These are phyloP conservation scores for Ascosphaera pollenicola DNA, from an alignment of 2,329 filamentous ascomycete species.

Conservation along the genomic window DNA sequence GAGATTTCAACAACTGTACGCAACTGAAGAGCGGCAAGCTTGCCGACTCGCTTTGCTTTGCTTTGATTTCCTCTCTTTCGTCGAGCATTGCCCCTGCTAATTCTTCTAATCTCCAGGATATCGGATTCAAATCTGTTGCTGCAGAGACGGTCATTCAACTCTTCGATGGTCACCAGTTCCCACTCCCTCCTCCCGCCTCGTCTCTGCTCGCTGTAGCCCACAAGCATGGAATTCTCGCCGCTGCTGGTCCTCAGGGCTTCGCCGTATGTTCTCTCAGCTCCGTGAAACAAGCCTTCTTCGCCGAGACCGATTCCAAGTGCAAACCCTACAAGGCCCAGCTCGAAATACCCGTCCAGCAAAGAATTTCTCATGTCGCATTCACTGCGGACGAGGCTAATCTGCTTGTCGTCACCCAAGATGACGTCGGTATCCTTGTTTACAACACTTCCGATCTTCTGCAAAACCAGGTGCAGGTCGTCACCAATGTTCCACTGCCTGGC, in stretches of 20 bases:
- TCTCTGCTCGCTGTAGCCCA: constrained; percentile 72
- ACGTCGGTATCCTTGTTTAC: constrained; percentile 67
- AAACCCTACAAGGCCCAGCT: constrained; percentile 52
- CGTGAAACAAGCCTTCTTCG: constrained; percentile 51
- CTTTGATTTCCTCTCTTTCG: neutral
- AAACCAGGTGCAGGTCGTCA: constrained; percentile 42
- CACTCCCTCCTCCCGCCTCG: constrained; percentile 49
- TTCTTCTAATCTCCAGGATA: constrained; percentile 24
- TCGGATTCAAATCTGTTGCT: constrained; percentile 63
- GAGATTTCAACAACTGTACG: too few species aligned
- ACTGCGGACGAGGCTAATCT: constrained; percentile 74
- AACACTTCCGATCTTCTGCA: constrained; percentile 46
- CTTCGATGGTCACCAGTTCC: constrained; percentile 56
- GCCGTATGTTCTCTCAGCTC: constrained; percentile 55
- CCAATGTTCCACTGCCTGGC: constrained; percentile 58
- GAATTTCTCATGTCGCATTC: constrained; percentile 75
- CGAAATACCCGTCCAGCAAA: constrained; percentile 47
- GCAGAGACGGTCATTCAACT: constrained; percentile 64
- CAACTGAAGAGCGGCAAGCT: too few species aligned
- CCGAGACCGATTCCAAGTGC: constrained; percentile 38
- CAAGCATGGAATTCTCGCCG: constrained; percentile 59
- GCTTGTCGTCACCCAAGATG: constrained; percentile 58
- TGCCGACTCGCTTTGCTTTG: neutral
- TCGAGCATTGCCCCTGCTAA: neutral
- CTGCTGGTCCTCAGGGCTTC: constrained; percentile 62